These are phyloP conservation scores for Beta macrorhiza DNA, from an alignment of 179 eudicot genomes.

Conservation along the genomic window DNA sequence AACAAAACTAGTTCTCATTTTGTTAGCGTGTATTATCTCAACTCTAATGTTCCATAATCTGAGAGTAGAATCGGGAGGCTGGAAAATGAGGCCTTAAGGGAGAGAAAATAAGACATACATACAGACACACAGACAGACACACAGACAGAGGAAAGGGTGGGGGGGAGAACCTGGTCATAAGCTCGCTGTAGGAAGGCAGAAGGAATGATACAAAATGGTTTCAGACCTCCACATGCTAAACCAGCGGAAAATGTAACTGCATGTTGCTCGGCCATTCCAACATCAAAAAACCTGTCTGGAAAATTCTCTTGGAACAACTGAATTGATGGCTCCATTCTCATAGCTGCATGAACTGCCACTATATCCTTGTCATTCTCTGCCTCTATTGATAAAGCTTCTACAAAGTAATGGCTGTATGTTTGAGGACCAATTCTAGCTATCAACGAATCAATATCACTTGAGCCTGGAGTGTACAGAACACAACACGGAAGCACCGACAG, in stretches of 20 bases:
- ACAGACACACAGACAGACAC: not conserved
- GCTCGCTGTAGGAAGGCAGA: conserved; percentile 86
- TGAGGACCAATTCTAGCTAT: conserved; percentile 36
- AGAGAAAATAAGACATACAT: not conserved
- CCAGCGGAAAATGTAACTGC: conserved; percentile 94
- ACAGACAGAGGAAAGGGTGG: not conserved
- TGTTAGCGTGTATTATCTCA: not conserved
- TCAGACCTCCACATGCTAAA: conserved; percentile 84
- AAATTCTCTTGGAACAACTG: conserved; percentile 53
- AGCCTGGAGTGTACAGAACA: conserved; percentile 35
- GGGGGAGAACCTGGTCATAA: conserved; percentile 64
- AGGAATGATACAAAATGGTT: conserved; percentile 88
- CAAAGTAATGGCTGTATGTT: conserved; percentile 66
- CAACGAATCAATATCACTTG: conserved; percentile 29
- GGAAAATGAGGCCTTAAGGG: not conserved
- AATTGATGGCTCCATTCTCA: conserved; percentile 67
- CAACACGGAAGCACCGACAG: not conserved
- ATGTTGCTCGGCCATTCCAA: conserved; percentile 95
- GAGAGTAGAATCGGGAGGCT: not conserved
- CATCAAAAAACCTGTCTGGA: conserved; percentile 70
- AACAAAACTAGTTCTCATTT: not conserved
- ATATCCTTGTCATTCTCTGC: conserved; percentile 74
- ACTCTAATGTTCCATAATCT: not conserved
- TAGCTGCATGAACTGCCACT: conserved; percentile 77
- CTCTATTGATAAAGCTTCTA: conserved; percentile 56